Evolutionary conservation across 257 asterid genomes (phyloP).

Genomic region (Ilex aquifolium): DNA sequence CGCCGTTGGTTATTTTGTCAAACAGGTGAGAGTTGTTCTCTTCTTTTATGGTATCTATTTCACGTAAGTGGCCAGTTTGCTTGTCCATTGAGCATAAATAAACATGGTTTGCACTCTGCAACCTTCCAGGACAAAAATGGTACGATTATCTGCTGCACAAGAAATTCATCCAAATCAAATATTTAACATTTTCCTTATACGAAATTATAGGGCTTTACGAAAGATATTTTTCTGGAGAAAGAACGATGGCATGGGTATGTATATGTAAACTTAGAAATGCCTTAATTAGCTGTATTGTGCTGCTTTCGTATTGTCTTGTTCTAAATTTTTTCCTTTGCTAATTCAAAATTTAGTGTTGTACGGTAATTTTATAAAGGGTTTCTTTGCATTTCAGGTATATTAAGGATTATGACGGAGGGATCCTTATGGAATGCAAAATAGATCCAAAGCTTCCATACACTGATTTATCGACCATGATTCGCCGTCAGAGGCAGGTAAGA

Average conservation of each 20-base stretch:
- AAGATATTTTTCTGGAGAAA: conserved; percentile 89
- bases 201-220: conserved; percentile 78
- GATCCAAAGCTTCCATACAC: conserved; percentile 98
- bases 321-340: too few relatives aligned
- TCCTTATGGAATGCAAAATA: conserved; percentile 97
- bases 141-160: too few relatives aligned
- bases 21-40: conserved; percentile 55
- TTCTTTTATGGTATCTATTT: conserved; percentile 7
- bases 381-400: conserved; percentile 51
- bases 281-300: too few relatives aligned
- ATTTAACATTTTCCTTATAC: conserved; percentile 11
- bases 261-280: conserved; percentile 8
- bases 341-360: too few relatives aligned
- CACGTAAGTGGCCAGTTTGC: not conserved
- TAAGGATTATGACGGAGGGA: conserved; percentile 96
- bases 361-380: too few relatives aligned
- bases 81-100: conserved; percentile 5
- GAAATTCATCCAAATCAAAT: not conserved
- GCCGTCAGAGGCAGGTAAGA: conserved; percentile 87
- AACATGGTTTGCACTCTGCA: too few relatives aligned
- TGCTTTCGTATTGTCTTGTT: too few relatives aligned
- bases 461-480: conserved; percentile 94
- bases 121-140: too few relatives aligned
- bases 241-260: conserved; percentile 97
- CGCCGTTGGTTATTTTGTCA: conserved; percentile 98